phyloP scores from a whole-genome alignment of 2,329 filamentous ascomycete species.

The Falciphora oryzae region DNA sequence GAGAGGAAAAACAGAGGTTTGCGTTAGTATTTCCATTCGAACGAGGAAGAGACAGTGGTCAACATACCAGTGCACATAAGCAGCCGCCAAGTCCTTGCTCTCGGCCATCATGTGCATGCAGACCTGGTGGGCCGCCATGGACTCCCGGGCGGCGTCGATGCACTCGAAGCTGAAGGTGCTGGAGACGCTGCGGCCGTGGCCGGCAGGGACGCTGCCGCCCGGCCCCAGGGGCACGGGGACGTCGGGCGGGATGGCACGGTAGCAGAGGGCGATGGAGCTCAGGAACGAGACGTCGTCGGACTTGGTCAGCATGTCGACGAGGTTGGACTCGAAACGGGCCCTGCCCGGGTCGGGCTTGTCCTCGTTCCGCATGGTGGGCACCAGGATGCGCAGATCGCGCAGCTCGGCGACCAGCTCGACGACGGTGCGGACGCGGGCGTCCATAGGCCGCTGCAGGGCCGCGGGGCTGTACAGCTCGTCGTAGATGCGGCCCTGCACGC shows the following conservation, averaged over 20 bases:
- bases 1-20: slow-evolving; percentile 5
- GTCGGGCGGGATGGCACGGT: slow-evolving; percentile 44
- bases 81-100: slow-evolving; percentile 33
- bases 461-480: slow-evolving; percentile 48
- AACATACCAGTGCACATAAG: slow-evolving; percentile 47
- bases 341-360: neutral
- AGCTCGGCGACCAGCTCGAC: slow-evolving; percentile 32
- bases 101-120: slow-evolving; percentile 38
- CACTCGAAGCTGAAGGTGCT: slow-evolving; percentile 44
- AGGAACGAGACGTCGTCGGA: slow-evolving; percentile 43
- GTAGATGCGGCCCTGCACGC: slow-evolving; percentile 54
- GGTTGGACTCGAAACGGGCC: slow-evolving; percentile 25
- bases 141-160: slow-evolving; percentile 42
- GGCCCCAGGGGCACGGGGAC: slow-evolving; percentile 21
- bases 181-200: neutral
- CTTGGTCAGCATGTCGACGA: slow-evolving; percentile 38
- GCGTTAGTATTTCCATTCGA: neutral
- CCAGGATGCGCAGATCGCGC: slow-evolving; percentile 32
- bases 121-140: slow-evolving; percentile 38
- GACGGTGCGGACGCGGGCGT: slow-evolving; percentile 34
- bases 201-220: neutral
- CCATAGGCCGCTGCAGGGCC: slow-evolving; percentile 34
- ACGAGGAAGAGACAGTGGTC: neutral
- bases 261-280: slow-evolving; percentile 44
- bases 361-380: slow-evolving; percentile 23